Base-by-base conservation (phyloP, 2,329 filamentous ascomycete species). In the Tolypocladium guangdongense region DNA sequence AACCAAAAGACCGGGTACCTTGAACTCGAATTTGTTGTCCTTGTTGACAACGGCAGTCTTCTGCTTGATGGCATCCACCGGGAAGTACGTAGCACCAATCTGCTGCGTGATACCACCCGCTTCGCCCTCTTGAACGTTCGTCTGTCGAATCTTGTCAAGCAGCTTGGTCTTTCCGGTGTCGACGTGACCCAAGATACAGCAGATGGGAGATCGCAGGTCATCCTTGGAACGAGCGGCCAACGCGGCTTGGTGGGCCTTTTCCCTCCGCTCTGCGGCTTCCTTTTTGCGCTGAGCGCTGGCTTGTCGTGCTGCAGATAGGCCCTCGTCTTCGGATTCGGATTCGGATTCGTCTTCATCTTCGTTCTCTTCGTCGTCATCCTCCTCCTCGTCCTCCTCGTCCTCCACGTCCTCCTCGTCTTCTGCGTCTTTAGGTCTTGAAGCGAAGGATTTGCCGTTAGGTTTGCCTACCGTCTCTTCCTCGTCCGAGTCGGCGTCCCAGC, bases 151-250 rank as follows among this genome's bases (percentile, higher is more conserved):
- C 77, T 99, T 99, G 78, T 99, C 93, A 55, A 99, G 81, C 58
- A 99, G 78, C 76, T 97, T 99, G n/a, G 93, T 99, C 78, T 99
- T 99, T 70, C 93, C 93, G 47, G 95, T 99, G 84, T 99, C 93
- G 82, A 99, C 93, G 82, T 99, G 93, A 65, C 93, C 93, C 59
- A 99, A 83, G 81, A 99, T 99, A 86, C 92, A 97, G 80, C 93
- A 97, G 73, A 99, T 99, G 52, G 93, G 93, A 41, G 93, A 97
- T 55, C 93, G 90, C 54, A 99, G 82, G 71, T 99, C 86, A 68
- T 99, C 91, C 72, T 88, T 90, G 24, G 92, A 97, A 57, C 90
- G 83, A 49, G 92, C 91, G 46, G 90, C 91, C 66, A 96, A 72
- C 20, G 93, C 93, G 57, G 90, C 92, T 71, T 96, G 89, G 68